Evolutionary conservation across 2,329 filamentous ascomycete genomes (phyloP).

Genomic region (Epichloe aotearoae): DNA sequence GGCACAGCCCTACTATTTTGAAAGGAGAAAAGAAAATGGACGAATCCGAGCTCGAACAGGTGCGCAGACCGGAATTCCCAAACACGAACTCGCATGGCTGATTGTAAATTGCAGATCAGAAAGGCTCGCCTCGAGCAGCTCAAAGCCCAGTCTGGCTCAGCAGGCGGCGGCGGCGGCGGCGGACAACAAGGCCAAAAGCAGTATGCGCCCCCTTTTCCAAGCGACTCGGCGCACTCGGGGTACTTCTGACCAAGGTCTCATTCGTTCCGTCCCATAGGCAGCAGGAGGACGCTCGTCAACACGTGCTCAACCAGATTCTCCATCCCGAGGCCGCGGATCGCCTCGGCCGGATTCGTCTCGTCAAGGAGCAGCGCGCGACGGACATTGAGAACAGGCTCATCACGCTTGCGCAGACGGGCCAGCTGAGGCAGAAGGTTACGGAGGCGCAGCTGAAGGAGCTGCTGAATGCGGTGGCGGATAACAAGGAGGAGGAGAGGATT

Average conservation of each 20-base stretch:
- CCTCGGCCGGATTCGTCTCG: constrained; percentile 83
- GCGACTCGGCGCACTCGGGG: no score
- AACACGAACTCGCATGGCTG: neutral
- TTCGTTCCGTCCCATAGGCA: constrained; percentile 19
- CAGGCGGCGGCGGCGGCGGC: constrained; percentile 28
- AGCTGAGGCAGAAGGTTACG: constrained; percentile 75
- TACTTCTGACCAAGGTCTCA: neutral
- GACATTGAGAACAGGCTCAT: constrained; percentile 91
- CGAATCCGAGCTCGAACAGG: constrained; percentile 31
- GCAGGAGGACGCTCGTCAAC: constrained; percentile 56
- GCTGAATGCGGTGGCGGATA: constrained; percentile 71
- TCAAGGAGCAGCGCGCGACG: constrained; percentile 80
- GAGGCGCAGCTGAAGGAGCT: constrained; percentile 91
- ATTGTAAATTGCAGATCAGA: constrained; percentile 50
- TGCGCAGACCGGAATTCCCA: constrained; percentile 4
- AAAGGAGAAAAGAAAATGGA: constrained; percentile 20
- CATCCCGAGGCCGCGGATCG: constrained; percentile 88
- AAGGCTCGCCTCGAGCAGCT: constrained; percentile 89
- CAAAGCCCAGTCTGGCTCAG: constrained; percentile 53
- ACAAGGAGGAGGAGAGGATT: constrained; percentile 68
- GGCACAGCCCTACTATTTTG: neutral
- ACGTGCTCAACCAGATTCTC: constrained; percentile 83
- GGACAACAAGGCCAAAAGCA: constrained; percentile 48
- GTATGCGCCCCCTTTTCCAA: constrained; percentile 12
- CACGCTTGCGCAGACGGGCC: constrained; percentile 76